phyloP scores from a whole-genome alignment of 257 asterid genomes.

The Eucommia ulmoides region DNA sequence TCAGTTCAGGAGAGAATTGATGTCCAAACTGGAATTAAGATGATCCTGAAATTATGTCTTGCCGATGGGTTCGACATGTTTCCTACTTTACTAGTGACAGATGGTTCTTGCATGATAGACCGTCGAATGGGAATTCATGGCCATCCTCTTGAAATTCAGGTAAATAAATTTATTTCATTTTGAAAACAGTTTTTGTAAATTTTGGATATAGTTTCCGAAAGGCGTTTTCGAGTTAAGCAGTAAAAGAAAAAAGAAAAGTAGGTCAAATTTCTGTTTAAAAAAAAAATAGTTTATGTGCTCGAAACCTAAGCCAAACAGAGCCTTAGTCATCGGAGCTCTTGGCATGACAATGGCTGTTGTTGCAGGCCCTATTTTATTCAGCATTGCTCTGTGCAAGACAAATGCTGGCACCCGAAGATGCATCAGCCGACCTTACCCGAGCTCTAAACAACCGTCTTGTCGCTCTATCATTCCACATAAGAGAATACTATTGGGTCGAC shows the following conservation, averaged over 20 bases:
- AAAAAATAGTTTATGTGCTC: too few species aligned
- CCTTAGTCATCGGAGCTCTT: not conserved
- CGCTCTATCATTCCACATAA: constrained; percentile 61
- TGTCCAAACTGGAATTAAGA: constrained; percentile 76
- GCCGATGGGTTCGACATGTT: constrained; percentile 86
- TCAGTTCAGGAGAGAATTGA: constrained; percentile 69
- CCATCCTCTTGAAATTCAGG: constrained; percentile 78
- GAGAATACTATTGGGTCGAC: constrained; percentile 69
- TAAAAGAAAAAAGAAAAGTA: not conserved
- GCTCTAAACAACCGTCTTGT: constrained; percentile 68
- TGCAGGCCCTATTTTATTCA: constrained; percentile 61
- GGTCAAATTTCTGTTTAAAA: not conserved
- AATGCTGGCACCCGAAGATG: constrained; percentile 67
- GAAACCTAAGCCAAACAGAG: too few species aligned
- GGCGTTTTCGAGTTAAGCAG: not conserved
- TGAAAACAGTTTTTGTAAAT: too few species aligned
- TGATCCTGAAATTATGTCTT: constrained; percentile 60
- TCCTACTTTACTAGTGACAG: constrained; percentile 64
- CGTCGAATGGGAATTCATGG: constrained; percentile 87
- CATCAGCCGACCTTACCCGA: constrained; percentile 47
- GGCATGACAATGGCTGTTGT: constrained; percentile 3
- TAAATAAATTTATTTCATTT: constrained; percentile 15
- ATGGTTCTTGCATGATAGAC: constrained; percentile 81
- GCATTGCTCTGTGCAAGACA: constrained; percentile 63
- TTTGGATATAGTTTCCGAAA: not conserved